Base-by-base conservation (phyloP, 2,329 filamentous ascomycete species). In the Sclerotinia glacialis region DNA sequence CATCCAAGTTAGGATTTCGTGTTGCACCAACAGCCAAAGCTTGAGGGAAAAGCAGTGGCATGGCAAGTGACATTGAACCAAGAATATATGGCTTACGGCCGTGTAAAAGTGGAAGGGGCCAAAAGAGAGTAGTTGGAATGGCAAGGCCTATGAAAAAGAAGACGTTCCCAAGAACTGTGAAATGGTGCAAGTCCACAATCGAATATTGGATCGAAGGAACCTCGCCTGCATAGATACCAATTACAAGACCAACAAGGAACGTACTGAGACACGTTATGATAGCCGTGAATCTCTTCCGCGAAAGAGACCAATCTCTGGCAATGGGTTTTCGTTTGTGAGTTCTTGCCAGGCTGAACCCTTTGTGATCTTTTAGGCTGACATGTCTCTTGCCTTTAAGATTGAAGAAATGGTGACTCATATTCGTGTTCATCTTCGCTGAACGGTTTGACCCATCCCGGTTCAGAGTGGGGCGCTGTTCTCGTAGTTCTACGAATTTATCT, bases 181-280 rank as follows among this genome's bases (percentile, higher is more conserved):
- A 82, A 72, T 92, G 89, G 54, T 85, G 78, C 68, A 87, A 82
- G 72, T 93, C 89, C 31, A 86, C 86, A 69, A 93, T 85, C 72
- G 87, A 88, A 75, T 92, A 92, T 74, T 93, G 90, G 34, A 93
- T 91, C 4, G 87, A 85, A n/a, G 90, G 89, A 0, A 92, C 89
- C 71, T 92, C 83, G 3, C 90, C 91, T 65, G 89, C 88, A 75
- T 93, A 94, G 28, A 93, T 89, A 0, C 91, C 90, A 67, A 91
- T 80, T 28, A 92, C 80, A 34, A 90, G 79, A 0, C 90, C 90
- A 55, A 93, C 81, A 64, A 92, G 79, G 18, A 88, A 86, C 7
- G 90, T 92, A 71, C 90, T 92, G 70, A 89, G 79, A 74, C 91
- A 93, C 12, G 89, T 86, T 67, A 92, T 85, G 4, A 82, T 77